Base-by-base conservation (phyloP, 208 protist species). In the Leishmania tarentolae region DNA sequence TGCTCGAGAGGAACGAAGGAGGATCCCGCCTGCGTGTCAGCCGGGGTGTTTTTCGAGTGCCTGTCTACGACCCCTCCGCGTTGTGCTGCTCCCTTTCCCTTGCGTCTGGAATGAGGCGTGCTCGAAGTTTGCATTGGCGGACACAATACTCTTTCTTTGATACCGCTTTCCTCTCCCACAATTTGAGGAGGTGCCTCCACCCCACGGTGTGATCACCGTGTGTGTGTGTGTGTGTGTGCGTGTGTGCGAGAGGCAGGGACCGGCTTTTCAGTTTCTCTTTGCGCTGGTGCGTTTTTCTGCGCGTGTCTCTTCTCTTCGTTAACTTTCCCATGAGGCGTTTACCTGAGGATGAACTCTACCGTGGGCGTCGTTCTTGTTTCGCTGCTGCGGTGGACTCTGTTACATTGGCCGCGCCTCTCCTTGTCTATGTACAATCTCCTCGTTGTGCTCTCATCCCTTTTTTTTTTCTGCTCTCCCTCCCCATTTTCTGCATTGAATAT, bases 291-390 rank as follows among this genome's bases (percentile, higher is more conserved):
- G 28, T 75, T 31, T 56, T 8, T 75, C 46, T 47, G 50, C 59
- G 31, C 63, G 47, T 42, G 13, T 77, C 1, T 68, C 44, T 75
- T n/a, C 63, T 80, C 71, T 1, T 66, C 47, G 76, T 66, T 81
- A 21, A 42, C 21, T 75, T 56, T 40, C 31, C 40, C 42, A 53
- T 66, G 21, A n/a, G n/a, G n/a, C 11, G 11, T 53, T 31, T 1
- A 42, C 40, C 15, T 53, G 50, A 53, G 50, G 50, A 0, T 59
- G 3, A n/a, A 40, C 40, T 21, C 35, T 73, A 0, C 40, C 37
- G n/a, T 50, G 28, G 44, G n/a, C 31, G 44, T 35, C 9, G 68
- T 40, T 73, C 7, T 11, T 17, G 2, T 73, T 7, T 2, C 17
- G 68, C 21, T n/a, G 35, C 9, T 66, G 31, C 19, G 24, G 59